Evolutionary conservation across 305 asterid species (phyloP), one percentile per base, ranked within the genome.

Genomic region (Stenogyne calaminthoides): DNA sequence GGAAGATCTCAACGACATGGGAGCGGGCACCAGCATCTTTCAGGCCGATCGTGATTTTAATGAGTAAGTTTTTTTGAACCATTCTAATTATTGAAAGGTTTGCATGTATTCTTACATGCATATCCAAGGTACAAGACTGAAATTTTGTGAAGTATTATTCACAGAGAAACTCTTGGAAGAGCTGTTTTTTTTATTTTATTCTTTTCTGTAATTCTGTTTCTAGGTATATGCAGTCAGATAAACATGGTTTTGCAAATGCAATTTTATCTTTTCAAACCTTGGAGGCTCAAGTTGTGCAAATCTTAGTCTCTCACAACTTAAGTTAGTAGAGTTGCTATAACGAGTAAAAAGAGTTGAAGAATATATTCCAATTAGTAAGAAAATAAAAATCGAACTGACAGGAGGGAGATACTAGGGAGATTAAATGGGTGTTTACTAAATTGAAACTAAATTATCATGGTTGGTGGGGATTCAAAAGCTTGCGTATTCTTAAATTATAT

Each of bases 1-100:
- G 57, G 99, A 94, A 81, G 95, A 91, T 67, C 76, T 93, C 81
- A 85, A 71, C 74, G 89, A 86, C 75, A 77, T 86, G 84, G 90
- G 85, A 74, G 76, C 81, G 62, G 82, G 64, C 66, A 59, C 81
- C 22, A 73, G 80, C 79, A 68, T 86, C 71, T 93, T 88, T 81
- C 85, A 82, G 75, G 66, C 70, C 15, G 86, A 81, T 57, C 96
- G 91, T 54, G 97, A 90, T 76, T 94, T 91, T 82, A 91, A 87
- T 36, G 97, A 86, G 99, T 94, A 88, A 86, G 98, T 70, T 14
- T 44, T 47, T 64, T 73, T 69, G 66, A 39, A 68, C 75, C 52
- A 40, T 63, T 69, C 27, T 20, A 25, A 8, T 54, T 15, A 19
- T 63, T 59, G 72, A 63, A 47, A 51, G 16, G 52, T 69, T 22